Percentiles rank a stretch among this genome's conserved stretches.
Conservation (phyloP, 768 basidiomycete genomes). For the Suillus spraguei region DNA sequence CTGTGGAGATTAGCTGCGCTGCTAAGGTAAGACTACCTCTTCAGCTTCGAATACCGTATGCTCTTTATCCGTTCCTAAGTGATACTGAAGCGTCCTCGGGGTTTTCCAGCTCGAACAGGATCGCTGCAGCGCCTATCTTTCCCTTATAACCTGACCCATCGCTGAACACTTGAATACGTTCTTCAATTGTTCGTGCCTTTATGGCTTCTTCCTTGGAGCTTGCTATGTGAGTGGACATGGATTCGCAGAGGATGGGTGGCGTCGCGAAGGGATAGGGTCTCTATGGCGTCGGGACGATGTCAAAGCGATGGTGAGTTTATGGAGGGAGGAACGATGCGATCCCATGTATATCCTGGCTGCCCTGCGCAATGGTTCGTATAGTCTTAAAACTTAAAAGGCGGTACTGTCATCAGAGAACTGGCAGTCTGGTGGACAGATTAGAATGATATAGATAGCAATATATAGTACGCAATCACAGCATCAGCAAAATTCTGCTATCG, state of each 20-base stretch:
- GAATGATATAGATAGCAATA: too few relatives aligned
- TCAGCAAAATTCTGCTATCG: too few relatives aligned
- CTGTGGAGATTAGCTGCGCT: slow-evolving; percentile 9
- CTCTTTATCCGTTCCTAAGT: neutral
- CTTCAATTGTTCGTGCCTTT: rapidly evolving
- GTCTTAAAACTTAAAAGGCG: too few relatives aligned
- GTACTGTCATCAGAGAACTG: too few relatives aligned
- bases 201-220: neutral
- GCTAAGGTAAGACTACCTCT: slow-evolving; percentile 13
- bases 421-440: too few relatives aligned
- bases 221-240: neutral
- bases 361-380: too few relatives aligned
- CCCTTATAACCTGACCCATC: slow-evolving; percentile 14
- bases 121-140: slow-evolving; percentile 20
- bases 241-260: neutral
- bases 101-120: too few relatives aligned
- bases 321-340: too few relatives aligned
- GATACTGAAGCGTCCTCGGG: too few relatives aligned
- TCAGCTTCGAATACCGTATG: slow-evolving; percentile 24
- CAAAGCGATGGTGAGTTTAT: too few relatives aligned
- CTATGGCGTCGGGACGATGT: neutral
- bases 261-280: neutral
- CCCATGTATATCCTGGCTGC: too few relatives aligned
- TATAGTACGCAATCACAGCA: too few relatives aligned
- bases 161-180: slow-evolving; percentile 12